Evolutionary conservation across 176 grass and related monocot genomes (phyloP), one percentile per base, ranked within the genome.

Genomic region (Neostapfia colusana): DNA sequence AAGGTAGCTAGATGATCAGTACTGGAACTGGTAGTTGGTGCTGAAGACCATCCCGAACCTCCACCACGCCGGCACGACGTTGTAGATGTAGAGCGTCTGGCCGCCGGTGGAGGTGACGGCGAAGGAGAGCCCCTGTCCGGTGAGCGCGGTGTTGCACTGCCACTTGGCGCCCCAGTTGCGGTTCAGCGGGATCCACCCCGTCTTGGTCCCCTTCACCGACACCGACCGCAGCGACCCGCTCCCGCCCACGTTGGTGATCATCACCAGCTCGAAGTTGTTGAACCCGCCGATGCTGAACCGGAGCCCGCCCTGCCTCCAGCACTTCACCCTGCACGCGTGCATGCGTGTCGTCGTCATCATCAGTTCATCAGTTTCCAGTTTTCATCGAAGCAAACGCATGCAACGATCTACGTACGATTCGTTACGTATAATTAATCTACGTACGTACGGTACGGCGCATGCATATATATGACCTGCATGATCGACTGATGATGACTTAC

Each of bases 81-180:
- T 21, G 43, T 36, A 24, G 20, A 77, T 24, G 59, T 36, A 51
- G 28, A 65, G 3, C 60, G 74, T 77, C 74, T 77, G 74, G 74
- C 74, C 74, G 74, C 74, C 74, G 60, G 43, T 65, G 43, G 60
- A 65, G 74, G 74, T 65, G 74, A 77, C 13, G 28, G 7, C 7
- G 74, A 77, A 77, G 74, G 43, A 65, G 74, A 77, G 74, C 60
- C 6, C 6, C 84, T 92, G 89, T 14, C 64, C 45, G 34, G 2
- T 37, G 45, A 88, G 79, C 18, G 17, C 34, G 11, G 53, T 10
- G 51, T 83, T 88, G 41, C 27, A 48, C 24, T 83, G 79, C 73
- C 67, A 88, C 46, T 83, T 73, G 10, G 79, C 85, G n/a, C 85
- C 85, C 85, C 85, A 88, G 79, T 88, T 88, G 43, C 74, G 74